Evolutionary conservation across 306 rosid genomes (phyloP).

Genomic region (Lablab purpureus): DNA sequence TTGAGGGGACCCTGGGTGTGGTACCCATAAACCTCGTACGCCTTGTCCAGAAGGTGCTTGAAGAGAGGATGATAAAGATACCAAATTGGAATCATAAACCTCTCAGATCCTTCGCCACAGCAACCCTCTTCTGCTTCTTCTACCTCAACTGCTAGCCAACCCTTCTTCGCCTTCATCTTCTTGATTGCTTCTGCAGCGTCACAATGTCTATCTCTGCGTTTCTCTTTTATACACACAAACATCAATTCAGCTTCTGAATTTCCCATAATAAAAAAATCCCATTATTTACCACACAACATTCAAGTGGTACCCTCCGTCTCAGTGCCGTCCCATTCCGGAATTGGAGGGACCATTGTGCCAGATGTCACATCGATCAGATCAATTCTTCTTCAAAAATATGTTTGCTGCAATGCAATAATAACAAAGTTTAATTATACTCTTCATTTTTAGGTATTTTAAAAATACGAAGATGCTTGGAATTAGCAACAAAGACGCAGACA

Average conservation of each 20-base stretch:
- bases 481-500: too few species aligned
- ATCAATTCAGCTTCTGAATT: too few species aligned
- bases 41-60: conserved; percentile 61
- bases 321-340: conserved; percentile 20
- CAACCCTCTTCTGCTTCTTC: conserved; percentile 56
- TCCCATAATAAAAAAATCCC: too few species aligned
- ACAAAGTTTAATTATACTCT: too few species aligned
- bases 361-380: background rate
- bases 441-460: too few species aligned
- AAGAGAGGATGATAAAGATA: conserved; percentile 74
- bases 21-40: conserved; percentile 72
- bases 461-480: too few species aligned
- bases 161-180: conserved; percentile 72
- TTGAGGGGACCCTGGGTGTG: conserved; percentile 67
- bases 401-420: too few species aligned
- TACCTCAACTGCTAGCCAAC: conserved; percentile 68
- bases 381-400: too few species aligned
- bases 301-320: too few species aligned
- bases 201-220: background rate
- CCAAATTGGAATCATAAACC: conserved; percentile 65
- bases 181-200: background rate
- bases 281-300: too few species aligned
- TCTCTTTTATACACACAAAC: background rate
- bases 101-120: conserved; percentile 27
- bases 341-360: background rate